These are phyloP conservation scores for Lindgomyces ingoldianus DNA, from an alignment of 495 filamentous ascomycete genomes.

Conservation along the genomic window DNA sequence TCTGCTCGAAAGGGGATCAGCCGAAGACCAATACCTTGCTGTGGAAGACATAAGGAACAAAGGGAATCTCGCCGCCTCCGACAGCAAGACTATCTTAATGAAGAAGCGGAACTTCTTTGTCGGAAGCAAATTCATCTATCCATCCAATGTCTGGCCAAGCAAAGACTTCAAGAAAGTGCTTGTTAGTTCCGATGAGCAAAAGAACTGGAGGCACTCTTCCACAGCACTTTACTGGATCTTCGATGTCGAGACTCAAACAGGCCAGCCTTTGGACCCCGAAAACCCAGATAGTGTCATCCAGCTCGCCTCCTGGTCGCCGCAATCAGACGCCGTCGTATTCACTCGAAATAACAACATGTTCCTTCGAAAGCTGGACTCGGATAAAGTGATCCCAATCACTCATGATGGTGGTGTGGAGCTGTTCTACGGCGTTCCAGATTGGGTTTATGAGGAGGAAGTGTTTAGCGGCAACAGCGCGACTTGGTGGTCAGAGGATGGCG, in stretches of 20 bases:
- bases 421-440: slow-evolving; percentile 97
- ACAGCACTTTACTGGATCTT: slow-evolving; percentile 89
- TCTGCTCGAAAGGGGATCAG: slow-evolving; percentile 65
- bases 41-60: slow-evolving; percentile 79
- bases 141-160: slow-evolving; percentile 70
- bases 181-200: slow-evolving; percentile 65
- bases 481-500: slow-evolving; percentile 91
- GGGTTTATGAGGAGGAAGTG: slow-evolving; percentile 99
- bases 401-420: slow-evolving; percentile 80
- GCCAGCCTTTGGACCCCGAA: slow-evolving; percentile 72
- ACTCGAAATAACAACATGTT: slow-evolving; percentile 87
- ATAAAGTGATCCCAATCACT: slow-evolving; percentile 71
- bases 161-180: slow-evolving; percentile 82
- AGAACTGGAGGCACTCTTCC: slow-evolving; percentile 88
- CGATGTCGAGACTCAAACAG: slow-evolving; percentile 80
- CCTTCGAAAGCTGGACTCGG: slow-evolving; percentile 65
- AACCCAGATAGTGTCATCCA: slow-evolving; percentile 70
- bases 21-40: slow-evolving; percentile 67
- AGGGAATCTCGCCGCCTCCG: slow-evolving; percentile 40
- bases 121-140: slow-evolving; percentile 52
- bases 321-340: slow-evolving; percentile 80
- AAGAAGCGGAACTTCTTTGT: slow-evolving; percentile 63
- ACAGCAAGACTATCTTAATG: slow-evolving; percentile 70
- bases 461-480: slow-evolving; percentile 77
- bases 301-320: slow-evolving; percentile 87